Conservation (phyloP, 352 stramenopile genomes). For the Phytopythium helicoides region DNA sequence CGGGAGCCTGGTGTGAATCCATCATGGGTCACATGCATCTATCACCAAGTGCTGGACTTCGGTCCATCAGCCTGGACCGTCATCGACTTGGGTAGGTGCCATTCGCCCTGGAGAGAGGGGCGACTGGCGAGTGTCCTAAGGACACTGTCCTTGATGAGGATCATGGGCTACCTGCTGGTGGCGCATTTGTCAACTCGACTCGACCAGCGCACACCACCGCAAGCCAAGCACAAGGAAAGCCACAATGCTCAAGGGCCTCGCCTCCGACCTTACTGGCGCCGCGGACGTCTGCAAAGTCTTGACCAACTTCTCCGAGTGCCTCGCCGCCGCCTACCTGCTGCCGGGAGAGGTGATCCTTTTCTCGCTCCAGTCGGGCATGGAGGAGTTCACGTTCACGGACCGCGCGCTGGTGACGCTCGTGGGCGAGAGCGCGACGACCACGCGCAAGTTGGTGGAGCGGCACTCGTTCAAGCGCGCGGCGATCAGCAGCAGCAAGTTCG, state of each 20-base stretch:
- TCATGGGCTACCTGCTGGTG: too few species aligned
- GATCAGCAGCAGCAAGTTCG: slow-evolving; percentile 35
- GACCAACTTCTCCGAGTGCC: slow-evolving; percentile 39
- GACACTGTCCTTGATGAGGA: too few species aligned
- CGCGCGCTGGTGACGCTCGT: slow-evolving; percentile 39
- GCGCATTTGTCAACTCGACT: neutral
- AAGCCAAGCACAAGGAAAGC: too few species aligned
- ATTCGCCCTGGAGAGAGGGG: too few species aligned
- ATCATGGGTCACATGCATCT: too few species aligned
- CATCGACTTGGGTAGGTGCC: too few species aligned
- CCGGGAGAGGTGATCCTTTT: slow-evolving; percentile 53
- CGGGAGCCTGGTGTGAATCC: too few species aligned
- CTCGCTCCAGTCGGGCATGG: slow-evolving; percentile 44
- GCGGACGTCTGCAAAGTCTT: slow-evolving; percentile 53
- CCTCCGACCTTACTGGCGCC: slow-evolving; percentile 42
- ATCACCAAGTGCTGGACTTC: too few species aligned
- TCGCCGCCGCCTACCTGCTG: slow-evolving; percentile 45
- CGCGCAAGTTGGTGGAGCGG: slow-evolving; percentile 45
- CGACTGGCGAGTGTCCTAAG: too few species aligned
- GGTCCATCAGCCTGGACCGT: too few species aligned
- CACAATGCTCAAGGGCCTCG: slow-evolving; percentile 43
- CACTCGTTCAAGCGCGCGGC: slow-evolving; percentile 30
- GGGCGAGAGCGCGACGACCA: slow-evolving; percentile 43
- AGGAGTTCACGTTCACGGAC: slow-evolving; percentile 69
- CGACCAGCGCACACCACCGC: neutral